Conservation (phyloP, 192 early-diverging fungal species). For the Gryganskiella cystojenkinii region DNA sequence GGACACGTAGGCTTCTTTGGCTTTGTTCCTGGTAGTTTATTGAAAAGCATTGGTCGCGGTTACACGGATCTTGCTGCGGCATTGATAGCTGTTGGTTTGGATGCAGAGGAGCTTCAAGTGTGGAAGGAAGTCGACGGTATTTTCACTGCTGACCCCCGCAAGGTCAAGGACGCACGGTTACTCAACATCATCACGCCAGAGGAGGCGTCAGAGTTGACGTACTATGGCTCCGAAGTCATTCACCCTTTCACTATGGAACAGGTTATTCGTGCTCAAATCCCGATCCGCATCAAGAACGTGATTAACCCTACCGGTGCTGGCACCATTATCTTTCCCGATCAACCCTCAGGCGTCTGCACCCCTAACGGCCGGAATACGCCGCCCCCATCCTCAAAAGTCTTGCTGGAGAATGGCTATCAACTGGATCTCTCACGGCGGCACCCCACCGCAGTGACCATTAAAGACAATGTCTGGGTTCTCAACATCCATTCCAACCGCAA, state of each 20-base stretch:
- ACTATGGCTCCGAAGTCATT: slow-evolving; percentile 95
- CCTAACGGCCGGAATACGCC: slow-evolving; percentile 61
- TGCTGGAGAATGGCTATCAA: slow-evolving; percentile 80
- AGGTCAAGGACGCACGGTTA: slow-evolving; percentile 86
- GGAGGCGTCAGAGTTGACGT: slow-evolving; percentile 98
- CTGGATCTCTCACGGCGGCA: slow-evolving; percentile 79
- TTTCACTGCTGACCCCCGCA: slow-evolving; percentile 98
- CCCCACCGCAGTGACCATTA: slow-evolving; percentile 99
- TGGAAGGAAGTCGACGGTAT: slow-evolving; percentile 99
- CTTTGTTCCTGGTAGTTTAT: slow-evolving; percentile 93
- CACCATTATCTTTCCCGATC: slow-evolving; percentile 93
- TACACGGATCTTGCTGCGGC: slow-evolving; percentile 99
- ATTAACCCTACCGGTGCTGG: slow-evolving; percentile 93
- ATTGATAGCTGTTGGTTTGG: slow-evolving; percentile 88
- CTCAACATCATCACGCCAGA: slow-evolving; percentile 96
- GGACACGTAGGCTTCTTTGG: slow-evolving; percentile 86
- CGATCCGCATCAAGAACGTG: slow-evolving; percentile 99
- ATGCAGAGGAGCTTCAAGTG: slow-evolving; percentile 94
- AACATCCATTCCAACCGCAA: slow-evolving; percentile 99
- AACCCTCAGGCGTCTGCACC: slow-evolving; percentile 59
- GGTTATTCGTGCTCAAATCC: slow-evolving; percentile 95
- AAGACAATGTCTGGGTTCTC: slow-evolving; percentile 94
- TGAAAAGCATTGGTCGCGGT: slow-evolving; percentile 93
- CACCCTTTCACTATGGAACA: slow-evolving; percentile 99
- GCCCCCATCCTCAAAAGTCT: slow-evolving; percentile 65